Percentiles rank a stretch among this genome's conserved stretches.
These are phyloP conservation scores for Penicillium verrucosum DNA, from an alignment of 2,329 filamentous ascomycete genomes.

Conservation along the genomic window DNA sequence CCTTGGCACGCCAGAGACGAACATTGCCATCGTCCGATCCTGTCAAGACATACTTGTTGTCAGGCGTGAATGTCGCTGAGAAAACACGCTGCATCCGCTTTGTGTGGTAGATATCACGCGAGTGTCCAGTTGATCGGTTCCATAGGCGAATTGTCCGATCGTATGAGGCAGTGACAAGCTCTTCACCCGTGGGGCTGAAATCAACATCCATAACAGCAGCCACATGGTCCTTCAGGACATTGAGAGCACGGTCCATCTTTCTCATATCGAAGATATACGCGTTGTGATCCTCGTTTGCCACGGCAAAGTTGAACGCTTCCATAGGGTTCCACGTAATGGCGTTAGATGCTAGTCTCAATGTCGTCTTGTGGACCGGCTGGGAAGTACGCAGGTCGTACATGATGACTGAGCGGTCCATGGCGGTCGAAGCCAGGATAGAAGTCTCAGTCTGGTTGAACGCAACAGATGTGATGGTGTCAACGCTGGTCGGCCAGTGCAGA, in stretches of 20 bases:
- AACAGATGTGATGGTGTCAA: slow-evolving; percentile 85
- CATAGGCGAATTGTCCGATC: slow-evolving; percentile 85
- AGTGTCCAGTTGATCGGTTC: slow-evolving; percentile 75
- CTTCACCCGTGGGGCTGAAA: slow-evolving; percentile 90
- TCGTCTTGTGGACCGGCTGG: slow-evolving; percentile 74
- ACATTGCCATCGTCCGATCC: slow-evolving; percentile 93
- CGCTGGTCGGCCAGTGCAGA: slow-evolving; percentile 79
- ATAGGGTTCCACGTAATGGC: slow-evolving; percentile 90
- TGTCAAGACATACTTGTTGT: slow-evolving; percentile 83
- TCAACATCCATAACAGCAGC: slow-evolving; percentile 94
- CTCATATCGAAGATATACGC: slow-evolving; percentile 92
- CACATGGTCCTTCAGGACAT: slow-evolving; percentile 86
- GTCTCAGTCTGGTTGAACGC: slow-evolving; percentile 94
- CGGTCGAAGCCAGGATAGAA: slow-evolving; percentile 79
- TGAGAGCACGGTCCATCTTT: slow-evolving; percentile 80
- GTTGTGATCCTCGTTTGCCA: slow-evolving; percentile 93
- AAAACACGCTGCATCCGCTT: slow-evolving; percentile 97
- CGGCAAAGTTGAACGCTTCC: slow-evolving; percentile 92
- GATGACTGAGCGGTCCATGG: slow-evolving; percentile 79
- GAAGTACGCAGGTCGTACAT: slow-evolving; percentile 90
- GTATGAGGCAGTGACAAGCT: slow-evolving; percentile 85
- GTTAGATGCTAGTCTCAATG: slow-evolving; percentile 80
- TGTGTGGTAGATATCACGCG: slow-evolving; percentile 92
- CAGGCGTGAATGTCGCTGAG: slow-evolving; percentile 77
- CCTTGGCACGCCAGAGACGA: slow-evolving; percentile 83